Conservation (phyloP, 495 filamentous ascomycete species). For the Acidiella bohemica region DNA sequence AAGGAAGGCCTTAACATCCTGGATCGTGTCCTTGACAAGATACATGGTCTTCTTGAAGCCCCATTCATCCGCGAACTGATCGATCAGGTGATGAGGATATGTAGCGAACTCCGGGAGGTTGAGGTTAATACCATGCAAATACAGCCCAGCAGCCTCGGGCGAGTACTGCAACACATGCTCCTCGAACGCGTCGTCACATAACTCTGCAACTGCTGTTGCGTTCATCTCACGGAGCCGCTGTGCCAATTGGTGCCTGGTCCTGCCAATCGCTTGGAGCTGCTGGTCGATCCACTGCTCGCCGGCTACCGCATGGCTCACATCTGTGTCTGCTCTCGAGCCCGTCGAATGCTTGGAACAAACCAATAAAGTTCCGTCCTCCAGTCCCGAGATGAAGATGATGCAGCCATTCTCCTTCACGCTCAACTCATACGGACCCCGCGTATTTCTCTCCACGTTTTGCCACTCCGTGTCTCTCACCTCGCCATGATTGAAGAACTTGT, state of each 20-base stretch:
- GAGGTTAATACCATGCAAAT: constrained; percentile 90
- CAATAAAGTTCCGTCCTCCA: constrained; percentile 73
- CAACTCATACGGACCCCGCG: constrained; percentile 81
- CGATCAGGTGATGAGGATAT: constrained; percentile 61
- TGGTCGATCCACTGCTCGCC: constrained; percentile 77
- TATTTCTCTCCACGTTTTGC: constrained; percentile 62
- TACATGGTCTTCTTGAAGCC: constrained; percentile 83
- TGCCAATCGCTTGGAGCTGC: constrained; percentile 62
- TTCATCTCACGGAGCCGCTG: constrained; percentile 63
- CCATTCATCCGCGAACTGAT: constrained; percentile 83
- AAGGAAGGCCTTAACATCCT: constrained; percentile 62
- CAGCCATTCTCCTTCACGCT: constrained; percentile 97
- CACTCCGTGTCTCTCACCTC: constrained; percentile 71
- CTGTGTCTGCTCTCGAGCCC: constrained; percentile 51
- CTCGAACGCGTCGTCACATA: constrained; percentile 92
- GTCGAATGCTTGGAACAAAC: constrained; percentile 99
- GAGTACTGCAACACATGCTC: constrained; percentile 91
- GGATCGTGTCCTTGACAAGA: constrained; percentile 59
- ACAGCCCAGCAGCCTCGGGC: constrained; percentile 73
- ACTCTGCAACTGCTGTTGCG: constrained; percentile 83
- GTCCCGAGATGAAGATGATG: constrained; percentile 90
- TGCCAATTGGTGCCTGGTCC: constrained; percentile 63
- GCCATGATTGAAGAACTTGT: constrained; percentile 94
- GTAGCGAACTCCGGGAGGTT: constrained; percentile 84
- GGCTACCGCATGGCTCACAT: constrained; percentile 66